phyloP scores from a whole-genome alignment of 345 rosid genomes.

The Boechera stricta region DNA sequence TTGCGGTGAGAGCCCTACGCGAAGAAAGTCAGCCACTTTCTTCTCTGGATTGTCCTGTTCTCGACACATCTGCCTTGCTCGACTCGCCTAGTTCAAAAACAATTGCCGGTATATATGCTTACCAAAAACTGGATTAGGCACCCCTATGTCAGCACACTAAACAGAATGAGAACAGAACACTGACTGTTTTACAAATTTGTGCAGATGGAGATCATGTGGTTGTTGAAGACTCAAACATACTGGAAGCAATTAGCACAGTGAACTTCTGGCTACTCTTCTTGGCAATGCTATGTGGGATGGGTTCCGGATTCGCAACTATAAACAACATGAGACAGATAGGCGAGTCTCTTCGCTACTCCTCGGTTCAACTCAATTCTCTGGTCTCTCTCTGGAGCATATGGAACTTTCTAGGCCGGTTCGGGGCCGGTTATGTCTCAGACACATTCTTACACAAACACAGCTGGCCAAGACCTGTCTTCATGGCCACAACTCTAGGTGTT shows the following conservation, averaged over 20 bases:
- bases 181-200: slow-evolving; percentile 12
- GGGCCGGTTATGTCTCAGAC: slow-evolving; percentile 81
- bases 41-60: slow-evolving; percentile 25
- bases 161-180: slow-evolving; percentile 13
- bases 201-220: slow-evolving; percentile 39
- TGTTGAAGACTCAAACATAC: slow-evolving; percentile 52
- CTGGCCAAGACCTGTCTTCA: slow-evolving; percentile 75
- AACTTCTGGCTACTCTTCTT: slow-evolving; percentile 83
- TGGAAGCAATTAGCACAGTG: slow-evolving; percentile 58
- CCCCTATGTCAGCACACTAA: not conserved
- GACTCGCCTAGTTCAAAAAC: slow-evolving; percentile 1
- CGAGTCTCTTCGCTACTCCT: slow-evolving; percentile 78
- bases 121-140: not conserved
- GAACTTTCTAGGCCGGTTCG: slow-evolving; percentile 93
- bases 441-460: slow-evolving; percentile 61
- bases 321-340: slow-evolving; percentile 91
- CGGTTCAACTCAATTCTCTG: slow-evolving; percentile 62
- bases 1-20: slow-evolving; percentile 60
- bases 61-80: slow-evolving; percentile 33
- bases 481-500: slow-evolving; percentile 63
- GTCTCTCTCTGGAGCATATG: slow-evolving; percentile 85
- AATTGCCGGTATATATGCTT: slow-evolving; percentile 16
- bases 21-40: slow-evolving; percentile 46
- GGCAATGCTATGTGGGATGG: slow-evolving; percentile 82
- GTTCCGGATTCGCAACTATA: slow-evolving; percentile 77